These are phyloP conservation scores for Meredithiella fracta DNA, from an alignment of 2,329 filamentous ascomycete species.

Conservation along the genomic window DNA sequence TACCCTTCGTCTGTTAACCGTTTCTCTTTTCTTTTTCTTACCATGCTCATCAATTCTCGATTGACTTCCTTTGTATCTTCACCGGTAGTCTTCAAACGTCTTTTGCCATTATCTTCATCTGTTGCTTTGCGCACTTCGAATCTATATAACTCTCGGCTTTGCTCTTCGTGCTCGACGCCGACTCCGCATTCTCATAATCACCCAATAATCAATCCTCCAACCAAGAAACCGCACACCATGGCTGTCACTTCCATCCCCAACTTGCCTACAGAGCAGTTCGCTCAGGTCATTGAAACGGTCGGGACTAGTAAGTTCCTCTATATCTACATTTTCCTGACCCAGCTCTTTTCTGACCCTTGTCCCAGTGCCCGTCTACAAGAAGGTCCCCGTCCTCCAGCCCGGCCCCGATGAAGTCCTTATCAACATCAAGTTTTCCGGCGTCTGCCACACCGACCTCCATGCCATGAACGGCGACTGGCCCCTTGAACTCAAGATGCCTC, in stretches of 20 bases:
- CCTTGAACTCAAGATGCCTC: conserved; percentile 60
- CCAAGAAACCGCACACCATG: conserved; percentile 18
- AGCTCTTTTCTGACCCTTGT: background rate
- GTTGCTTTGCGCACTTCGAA: background rate
- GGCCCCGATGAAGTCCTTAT: conserved; percentile 81
- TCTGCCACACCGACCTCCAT: conserved; percentile 73
- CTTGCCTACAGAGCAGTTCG: conserved; percentile 76
- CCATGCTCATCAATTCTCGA: conserved; percentile 6
- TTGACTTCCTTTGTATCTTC: conserved; percentile 7
- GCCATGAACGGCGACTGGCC: conserved; percentile 87
- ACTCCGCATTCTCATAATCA: background rate
- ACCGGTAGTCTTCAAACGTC: conserved; percentile 1
- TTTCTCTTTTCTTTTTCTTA: conserved; percentile 5
- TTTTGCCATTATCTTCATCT: conserved; percentile 5
- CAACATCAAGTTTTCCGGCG: conserved; percentile 79
- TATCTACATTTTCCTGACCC: background rate
- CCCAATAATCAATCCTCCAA: conserved; percentile 10
- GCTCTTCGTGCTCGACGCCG: background rate
- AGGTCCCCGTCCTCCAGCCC: conserved; percentile 66
- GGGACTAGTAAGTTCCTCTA: conserved; percentile 42
- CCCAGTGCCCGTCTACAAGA: conserved; percentile 51
- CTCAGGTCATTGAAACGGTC: conserved; percentile 71
- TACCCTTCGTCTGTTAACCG: conserved; percentile 5
- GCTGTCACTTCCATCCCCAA: conserved; percentile 19
- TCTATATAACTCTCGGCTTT: background rate